phyloP scores from a whole-genome alignment of 164 flowering plant genomes.

The Echeveria elegans region DNA sequence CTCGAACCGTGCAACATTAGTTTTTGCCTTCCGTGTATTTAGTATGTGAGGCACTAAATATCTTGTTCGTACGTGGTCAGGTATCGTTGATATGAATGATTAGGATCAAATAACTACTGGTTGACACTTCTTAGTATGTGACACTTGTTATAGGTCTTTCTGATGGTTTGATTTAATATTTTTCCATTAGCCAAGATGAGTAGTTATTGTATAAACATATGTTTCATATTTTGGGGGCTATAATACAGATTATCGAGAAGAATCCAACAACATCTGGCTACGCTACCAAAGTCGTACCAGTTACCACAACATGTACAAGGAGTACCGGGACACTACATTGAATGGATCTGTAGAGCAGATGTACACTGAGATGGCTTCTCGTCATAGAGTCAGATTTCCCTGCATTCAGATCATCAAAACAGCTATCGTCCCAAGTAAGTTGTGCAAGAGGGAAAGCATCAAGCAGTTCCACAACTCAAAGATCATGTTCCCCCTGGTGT shows the following conservation, averaged over 20 bases:
- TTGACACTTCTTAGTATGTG: no score
- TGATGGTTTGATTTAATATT: no score
- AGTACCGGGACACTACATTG: constrained; percentile 22
- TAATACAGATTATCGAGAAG: constrained; percentile 21
- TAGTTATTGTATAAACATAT: no score
- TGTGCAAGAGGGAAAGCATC: constrained; percentile 31
- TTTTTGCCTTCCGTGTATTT: no score
- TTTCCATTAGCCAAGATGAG: neutral
- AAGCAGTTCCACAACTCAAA: constrained; percentile 27
- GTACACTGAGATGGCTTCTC: constrained; percentile 33
- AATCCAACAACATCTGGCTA: constrained; percentile 25
- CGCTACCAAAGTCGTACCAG: constrained; percentile 22
- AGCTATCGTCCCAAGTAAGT: constrained; percentile 18
- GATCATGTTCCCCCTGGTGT: constrained; percentile 27
- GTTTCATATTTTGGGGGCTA: neutral
- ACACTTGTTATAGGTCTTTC: no score
- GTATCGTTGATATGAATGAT: no score
- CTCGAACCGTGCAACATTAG: no score
- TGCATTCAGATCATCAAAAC: constrained; percentile 30
- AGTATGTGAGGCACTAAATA: no score
- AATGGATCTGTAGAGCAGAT: constrained; percentile 25
- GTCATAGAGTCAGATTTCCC: constrained; percentile 24
- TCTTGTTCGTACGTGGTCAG: no score
- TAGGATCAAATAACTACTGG: no score
- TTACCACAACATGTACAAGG: constrained; percentile 28